Base-by-base conservation (phyloP, 768 basidiomycete genomes). In the Boletus insuetus region DNA sequence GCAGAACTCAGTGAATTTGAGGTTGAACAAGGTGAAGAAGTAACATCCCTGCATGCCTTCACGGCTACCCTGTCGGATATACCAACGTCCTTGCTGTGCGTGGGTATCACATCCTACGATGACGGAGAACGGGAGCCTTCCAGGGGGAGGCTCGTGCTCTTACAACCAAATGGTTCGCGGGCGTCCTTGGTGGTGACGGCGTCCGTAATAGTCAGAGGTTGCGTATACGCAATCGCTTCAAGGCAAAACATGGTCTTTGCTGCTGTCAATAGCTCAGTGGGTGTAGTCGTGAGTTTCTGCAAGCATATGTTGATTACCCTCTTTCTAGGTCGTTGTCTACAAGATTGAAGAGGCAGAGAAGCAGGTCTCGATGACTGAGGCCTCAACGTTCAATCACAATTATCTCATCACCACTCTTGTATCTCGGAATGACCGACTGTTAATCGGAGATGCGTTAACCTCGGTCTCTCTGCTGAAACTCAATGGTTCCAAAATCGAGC, bases 371-470 rank as follows among this genome's bases (percentile, higher is more conserved):
- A 70, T 73, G 58, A 63, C 64, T 6, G 73, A 75, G 31, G 61
- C 82, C 8, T 68, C 81, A 0, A 75, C 81, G 38, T 94, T 91
- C 87, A 85, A 88, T 59, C 89, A 92, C 66, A 93, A 90, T 52
- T 94, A 94, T 71, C 57, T 89, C 53, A 83, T 94, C 29, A 83
- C 81, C 5, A 84, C 82, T 52, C 71, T 97, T 20, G 82, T 80
- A 0, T 73, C 82, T 4, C 79, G 78, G 45, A 79, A 75, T 3
- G 71, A 84, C 55, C 73, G 71, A 44, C 67, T 96, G 24, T 71
- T 89, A 17, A 79, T 85, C n/a, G 90, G 89, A 35, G 94, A 97
- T 64, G 84, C 86, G 9, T 80, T 95, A 26, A 84, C 82, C 65
- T 93, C 92, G 0, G 78, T 95, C 17, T 86, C 91, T 3, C 60